Evolutionary conservation across 73 alveolate genomes (phyloP).

Genomic region (Paramecium tetraurelia): DNA sequence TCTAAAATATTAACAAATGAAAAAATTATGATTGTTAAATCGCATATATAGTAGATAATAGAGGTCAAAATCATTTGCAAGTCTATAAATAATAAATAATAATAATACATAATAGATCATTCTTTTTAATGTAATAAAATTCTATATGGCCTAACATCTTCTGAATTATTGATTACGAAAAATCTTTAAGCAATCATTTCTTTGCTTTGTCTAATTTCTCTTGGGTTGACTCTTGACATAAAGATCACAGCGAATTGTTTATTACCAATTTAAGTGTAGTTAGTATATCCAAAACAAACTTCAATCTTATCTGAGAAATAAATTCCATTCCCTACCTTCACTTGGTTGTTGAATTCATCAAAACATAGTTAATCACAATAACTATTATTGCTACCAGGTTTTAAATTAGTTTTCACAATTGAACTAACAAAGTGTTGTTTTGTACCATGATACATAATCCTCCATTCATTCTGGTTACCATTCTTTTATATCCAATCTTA

Average conservation of each 20-base stretch:
- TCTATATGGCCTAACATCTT: slow-evolving; percentile 1
- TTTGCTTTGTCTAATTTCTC: not conserved
- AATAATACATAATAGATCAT: too few species aligned
- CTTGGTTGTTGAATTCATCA: not conserved
- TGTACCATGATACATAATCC: slow-evolving; percentile 20
- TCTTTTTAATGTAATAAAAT: not conserved
- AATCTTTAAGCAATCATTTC: not conserved
- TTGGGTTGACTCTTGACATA: not conserved
- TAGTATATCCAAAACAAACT: not conserved
- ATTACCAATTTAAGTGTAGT: not conserved
- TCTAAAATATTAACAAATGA: too few species aligned
- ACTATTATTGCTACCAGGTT: not conserved
- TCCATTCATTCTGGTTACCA: not conserved
- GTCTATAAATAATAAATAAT: too few species aligned
- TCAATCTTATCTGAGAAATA: not conserved
- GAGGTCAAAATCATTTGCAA: too few species aligned
- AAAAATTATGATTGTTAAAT: too few species aligned
- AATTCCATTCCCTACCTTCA: not conserved
- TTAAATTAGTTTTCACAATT: not conserved
- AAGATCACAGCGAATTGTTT: not conserved
- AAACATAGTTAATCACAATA: not conserved
- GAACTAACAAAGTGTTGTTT: not conserved
- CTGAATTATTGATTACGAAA: not conserved
- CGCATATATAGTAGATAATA: too few species aligned
- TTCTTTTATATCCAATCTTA: slow-evolving; percentile 3